Evolutionary conservation across 1,284 basidiomycete genomes (phyloP).

Genomic region (Sanguinoderma infundibulare): DNA sequence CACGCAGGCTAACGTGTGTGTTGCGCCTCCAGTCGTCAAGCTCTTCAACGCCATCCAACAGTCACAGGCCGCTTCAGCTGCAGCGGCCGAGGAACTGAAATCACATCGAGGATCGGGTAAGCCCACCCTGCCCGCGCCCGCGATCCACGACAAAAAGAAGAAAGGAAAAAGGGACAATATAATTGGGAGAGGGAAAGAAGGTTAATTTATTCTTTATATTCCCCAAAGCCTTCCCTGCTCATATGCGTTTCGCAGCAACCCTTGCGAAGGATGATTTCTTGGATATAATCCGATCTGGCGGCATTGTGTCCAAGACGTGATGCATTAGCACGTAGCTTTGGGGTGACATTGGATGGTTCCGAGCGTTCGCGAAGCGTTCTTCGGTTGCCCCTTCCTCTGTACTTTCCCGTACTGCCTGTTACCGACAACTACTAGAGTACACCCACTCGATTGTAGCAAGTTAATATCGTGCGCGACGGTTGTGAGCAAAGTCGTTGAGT

Average conservation of each 20-base stretch:
- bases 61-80: constrained; percentile 61
- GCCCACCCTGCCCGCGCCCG: constrained; percentile 69
- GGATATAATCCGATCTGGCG: constrained; percentile 78
- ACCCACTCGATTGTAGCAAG: too few species aligned
- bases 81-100: constrained; percentile 60
- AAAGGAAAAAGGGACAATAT: constrained; percentile 60
- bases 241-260: constrained; percentile 40
- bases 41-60: constrained; percentile 85
- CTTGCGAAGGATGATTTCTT: constrained; percentile 76
- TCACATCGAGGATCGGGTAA: constrained; percentile 70
- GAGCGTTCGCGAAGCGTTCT: too few species aligned
- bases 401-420: too few species aligned
- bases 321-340: background rate
- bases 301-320: constrained; percentile 43
- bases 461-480: background rate
- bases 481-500: too few species aligned
- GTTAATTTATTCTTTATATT: constrained; percentile 40
- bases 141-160: constrained; percentile 50
- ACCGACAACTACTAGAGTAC: too few species aligned
- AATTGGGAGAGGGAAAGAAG: constrained; percentile 56
- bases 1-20: background rate
- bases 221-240: background rate
- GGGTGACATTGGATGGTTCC: too few species aligned
- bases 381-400: too few species aligned
- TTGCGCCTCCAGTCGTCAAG: constrained; percentile 64